phyloP scores from a whole-genome alignment of 257 asterid species.

The Apocynum venetum region DNA sequence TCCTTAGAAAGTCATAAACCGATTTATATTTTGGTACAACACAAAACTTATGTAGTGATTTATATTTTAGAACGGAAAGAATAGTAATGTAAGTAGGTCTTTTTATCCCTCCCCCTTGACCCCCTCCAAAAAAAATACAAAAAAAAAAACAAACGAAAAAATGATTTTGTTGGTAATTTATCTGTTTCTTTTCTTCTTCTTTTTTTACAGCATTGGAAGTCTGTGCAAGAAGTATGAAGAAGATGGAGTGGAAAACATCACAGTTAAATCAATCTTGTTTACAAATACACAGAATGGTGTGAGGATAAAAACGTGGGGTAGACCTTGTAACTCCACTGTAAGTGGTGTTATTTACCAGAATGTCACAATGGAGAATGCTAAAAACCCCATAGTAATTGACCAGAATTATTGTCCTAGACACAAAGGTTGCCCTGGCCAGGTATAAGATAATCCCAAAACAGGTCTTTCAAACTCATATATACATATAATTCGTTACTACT shows the following conservation, averaged over 20 bases:
- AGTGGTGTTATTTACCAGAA: not conserved
- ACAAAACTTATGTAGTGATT: no score
- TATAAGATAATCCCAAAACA: not conserved
- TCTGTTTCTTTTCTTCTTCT: not conserved
- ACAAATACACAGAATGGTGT: not conserved
- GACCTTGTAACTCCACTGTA: not conserved
- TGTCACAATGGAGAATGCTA: not conserved
- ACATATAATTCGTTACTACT: no score
- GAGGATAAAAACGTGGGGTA: not conserved
- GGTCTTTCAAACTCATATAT: no score
- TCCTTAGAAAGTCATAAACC: no score
- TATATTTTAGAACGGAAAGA: no score
- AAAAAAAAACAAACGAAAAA: no score
- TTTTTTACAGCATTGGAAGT: not conserved
- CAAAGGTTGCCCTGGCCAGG: not conserved
- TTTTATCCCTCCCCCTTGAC: no score
- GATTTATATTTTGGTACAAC: no score
- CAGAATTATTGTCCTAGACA: not conserved
- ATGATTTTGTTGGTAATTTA: no score
- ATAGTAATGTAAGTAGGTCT: no score
- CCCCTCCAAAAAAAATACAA: no score
- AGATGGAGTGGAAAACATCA: not conserved
- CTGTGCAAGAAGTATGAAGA: not conserved
- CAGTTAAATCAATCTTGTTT: not conserved
- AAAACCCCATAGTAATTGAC: not conserved